Base-by-base conservation (phyloP, 805 yeast genomes). In the Starmerella riodocensis region DNA sequence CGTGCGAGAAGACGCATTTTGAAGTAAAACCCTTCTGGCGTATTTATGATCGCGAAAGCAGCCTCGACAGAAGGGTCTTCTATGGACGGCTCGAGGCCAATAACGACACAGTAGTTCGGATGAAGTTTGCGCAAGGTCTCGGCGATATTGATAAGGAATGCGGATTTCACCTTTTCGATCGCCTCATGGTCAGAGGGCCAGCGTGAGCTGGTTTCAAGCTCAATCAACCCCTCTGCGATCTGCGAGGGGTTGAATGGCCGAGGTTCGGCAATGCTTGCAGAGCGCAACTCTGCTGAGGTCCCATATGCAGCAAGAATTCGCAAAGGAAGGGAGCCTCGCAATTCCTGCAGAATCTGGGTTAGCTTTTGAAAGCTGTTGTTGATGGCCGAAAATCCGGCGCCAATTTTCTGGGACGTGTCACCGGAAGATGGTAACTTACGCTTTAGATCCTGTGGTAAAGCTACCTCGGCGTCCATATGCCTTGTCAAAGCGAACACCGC, bases 181-280 rank as follows among this genome's bases (percentile, higher is more conserved):
- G 95, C 85, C 29, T 67, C 62, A 5, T 84, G 57, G 56, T 91
- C 95, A 58, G 82, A 93, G 2, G 99, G 99, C 99, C 99, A 91
- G 57, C 76, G 75, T n/a, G 73, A 69, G 2, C 94, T 82, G 3
- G 81, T 66, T 61, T 91, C 98, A 58, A 91, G 83, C 59, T 86
- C 94, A 27, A 91, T 56, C 8, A 91, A 68, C 13, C 78, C 76
- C 32, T 81, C 86, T 51, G 79, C 82, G 65, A 83, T 74, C 13
- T 32, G 36, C 17, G 39, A 26, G 8, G 54, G 53, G 24, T 53
- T 54, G 29, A 53, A 57, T 9, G 53, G 47, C 29, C 74, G 82
- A 0, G 97, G 97, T 47, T 74, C 76, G 40, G 77, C 65, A 4
- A 79, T 50, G 1, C 94, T 77, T 0, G 95, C 70, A 53, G 73